Conservation (phyloP, 768 basidiomycete genomes). For the Xerocomus brunneocitrinus region DNA sequence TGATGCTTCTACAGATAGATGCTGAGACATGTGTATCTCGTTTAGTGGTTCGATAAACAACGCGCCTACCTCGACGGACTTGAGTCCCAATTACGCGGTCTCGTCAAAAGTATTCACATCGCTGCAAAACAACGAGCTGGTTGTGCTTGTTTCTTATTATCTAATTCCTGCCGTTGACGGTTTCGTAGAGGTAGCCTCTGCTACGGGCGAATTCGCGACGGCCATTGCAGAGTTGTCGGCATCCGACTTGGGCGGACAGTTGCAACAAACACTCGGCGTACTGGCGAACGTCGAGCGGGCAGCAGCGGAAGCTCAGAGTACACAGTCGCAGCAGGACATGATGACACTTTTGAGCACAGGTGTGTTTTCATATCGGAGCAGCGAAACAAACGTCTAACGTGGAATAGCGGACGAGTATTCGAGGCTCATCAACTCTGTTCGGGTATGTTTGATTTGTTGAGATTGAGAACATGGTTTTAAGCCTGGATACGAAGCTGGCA, state of each 20-base stretch:
- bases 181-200: conserved; percentile 56
- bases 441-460: conserved; percentile 45
- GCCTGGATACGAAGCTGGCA: conserved; percentile 53
- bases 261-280: conserved; percentile 64
- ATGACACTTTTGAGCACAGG: conserved; percentile 75
- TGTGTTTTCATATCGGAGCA: conserved; percentile 17
- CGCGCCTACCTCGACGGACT: conserved; percentile 82
- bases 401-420: conserved; percentile 81
- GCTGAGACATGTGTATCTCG: conserved; percentile 1
- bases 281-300: conserved; percentile 72
- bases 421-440: conserved; percentile 82
- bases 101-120: conserved; percentile 81
- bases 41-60: conserved; percentile 91
- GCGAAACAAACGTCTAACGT: conserved; percentile 5
- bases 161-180: background rate
- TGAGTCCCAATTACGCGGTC: conserved; percentile 80
- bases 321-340: conserved; percentile 80
- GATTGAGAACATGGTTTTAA: background rate
- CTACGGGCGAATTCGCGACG: conserved; percentile 78
- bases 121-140: conserved; percentile 82
- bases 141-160: conserved; percentile 26
- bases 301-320: conserved; percentile 67
- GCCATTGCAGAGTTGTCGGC: conserved; percentile 63
- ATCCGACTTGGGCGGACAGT: conserved; percentile 70
- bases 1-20: background rate